Evolutionary conservation across 2,329 filamentous ascomycete genomes (phyloP), one percentile per base, ranked within the genome.

Genomic region (Fusarium proliferatum): DNA sequence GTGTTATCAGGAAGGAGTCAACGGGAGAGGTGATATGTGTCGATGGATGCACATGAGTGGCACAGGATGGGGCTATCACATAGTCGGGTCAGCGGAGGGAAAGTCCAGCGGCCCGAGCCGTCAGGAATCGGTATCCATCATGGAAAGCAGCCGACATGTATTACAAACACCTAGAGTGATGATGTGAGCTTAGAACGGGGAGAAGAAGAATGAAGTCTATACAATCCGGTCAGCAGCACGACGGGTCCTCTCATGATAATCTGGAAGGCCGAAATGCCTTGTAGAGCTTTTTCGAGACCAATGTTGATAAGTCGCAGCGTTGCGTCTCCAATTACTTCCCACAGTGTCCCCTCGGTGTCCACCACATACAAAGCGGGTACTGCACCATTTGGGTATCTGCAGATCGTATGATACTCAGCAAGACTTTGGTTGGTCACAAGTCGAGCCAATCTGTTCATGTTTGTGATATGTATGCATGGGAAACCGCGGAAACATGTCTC

Each of bases 191-290:
- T 28, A 28, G 1, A 28, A 28, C 26, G 26, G 16, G 0, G 30
- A 23, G 46, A 30, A 33, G 5, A 1, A 12, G 2, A 13, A 6
- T 4, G 1, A 49, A 4, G 7, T 9, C 23, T 2, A 0, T 9
- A 33, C 2, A 12, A 2, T 15, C 21, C 19, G 4, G 3, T 15
- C 21, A 13, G 3, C 0, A 9, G 19, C 7, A 12, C 39, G 1
- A 4, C 16, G 21, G 3, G 21, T 6, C 9, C 6, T 23, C 9
- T 17, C 6, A 16, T 43, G 41, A 1, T 10, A 3, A 23, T 23
- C 8, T 23, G 28, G 5, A 43, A 10, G 6, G 15, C 41, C 41
- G n/a, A 30, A 4, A n/a, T 3, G 13, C 15, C 15, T 9, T 11
- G 13, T 16, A 9, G 13, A 5, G 15, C 23, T 15, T 17, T 26